Percentiles rank a stretch among this genome's conserved stretches.
These are phyloP conservation scores for Linnemannia elongata DNA, from an alignment of 192 early-diverging fungal species.

Conservation along the genomic window DNA sequence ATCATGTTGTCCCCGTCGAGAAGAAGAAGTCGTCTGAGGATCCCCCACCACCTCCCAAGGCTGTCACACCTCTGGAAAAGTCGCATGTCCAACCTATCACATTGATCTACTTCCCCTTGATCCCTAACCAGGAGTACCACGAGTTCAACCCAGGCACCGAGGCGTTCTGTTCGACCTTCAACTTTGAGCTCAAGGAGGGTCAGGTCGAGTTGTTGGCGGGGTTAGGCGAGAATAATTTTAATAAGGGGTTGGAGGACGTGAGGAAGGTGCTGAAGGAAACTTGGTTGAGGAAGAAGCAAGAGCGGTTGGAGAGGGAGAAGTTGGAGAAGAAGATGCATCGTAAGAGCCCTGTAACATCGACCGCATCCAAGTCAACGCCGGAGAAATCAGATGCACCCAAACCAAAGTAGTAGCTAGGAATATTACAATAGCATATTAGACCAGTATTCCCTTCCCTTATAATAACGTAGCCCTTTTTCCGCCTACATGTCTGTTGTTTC, in stretches of 20 bases:
- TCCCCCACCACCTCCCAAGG: neutral
- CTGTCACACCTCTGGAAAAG: neutral
- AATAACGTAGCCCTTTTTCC: neutral
- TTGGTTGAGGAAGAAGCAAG: slow-evolving; percentile 51
- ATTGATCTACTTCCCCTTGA: slow-evolving; percentile 76
- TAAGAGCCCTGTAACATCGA: neutral
- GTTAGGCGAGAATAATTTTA: slow-evolving; percentile 64
- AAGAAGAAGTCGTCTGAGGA: slow-evolving; percentile 5
- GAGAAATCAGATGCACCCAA: neutral
- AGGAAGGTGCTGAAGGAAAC: slow-evolving; percentile 49
- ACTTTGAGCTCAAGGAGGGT: slow-evolving; percentile 75
- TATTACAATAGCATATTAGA: neutral
- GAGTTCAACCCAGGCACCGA: slow-evolving; percentile 75
- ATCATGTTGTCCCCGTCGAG: slow-evolving; percentile 52
- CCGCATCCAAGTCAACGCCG: neutral
- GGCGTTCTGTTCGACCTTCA: slow-evolving; percentile 76
- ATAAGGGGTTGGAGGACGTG: slow-evolving; percentile 49
- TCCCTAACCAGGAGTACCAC: slow-evolving; percentile 69
- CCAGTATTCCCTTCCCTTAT: neutral
- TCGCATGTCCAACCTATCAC: slow-evolving; percentile 51
- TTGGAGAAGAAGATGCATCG: slow-evolving; percentile 27
- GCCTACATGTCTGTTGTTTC: neutral
- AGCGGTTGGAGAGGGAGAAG: slow-evolving; percentile 37
- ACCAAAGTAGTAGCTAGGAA: neutral
- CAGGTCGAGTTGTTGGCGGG: slow-evolving; percentile 74